Conservation (phyloP, 2,329 filamentous ascomycete species). For the Colletotrichum limetticola region DNA sequence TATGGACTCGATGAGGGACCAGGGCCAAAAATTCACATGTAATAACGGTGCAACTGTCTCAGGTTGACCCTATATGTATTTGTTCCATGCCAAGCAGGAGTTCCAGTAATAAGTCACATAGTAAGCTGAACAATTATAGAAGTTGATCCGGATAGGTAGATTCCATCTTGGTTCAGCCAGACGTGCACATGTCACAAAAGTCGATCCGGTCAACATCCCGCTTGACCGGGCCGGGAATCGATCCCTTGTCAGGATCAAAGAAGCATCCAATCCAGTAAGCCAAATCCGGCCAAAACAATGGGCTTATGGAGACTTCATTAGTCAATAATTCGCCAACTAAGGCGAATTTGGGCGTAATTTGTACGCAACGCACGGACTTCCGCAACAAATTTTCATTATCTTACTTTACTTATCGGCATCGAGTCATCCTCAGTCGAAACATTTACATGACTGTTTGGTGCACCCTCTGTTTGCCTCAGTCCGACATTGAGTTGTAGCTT, state of each 20-base stretch:
- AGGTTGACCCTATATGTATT: too few species aligned
- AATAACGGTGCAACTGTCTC: too few species aligned
- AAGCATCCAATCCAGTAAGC: neutral
- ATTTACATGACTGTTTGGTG: neutral
- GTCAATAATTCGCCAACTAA: neutral
- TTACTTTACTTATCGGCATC: neutral
- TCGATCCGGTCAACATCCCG: neutral
- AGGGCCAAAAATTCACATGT: too few species aligned
- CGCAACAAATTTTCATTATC: conserved; percentile 5
- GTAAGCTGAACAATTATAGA: too few species aligned
- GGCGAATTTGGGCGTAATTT: neutral
- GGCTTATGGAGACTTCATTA: neutral
- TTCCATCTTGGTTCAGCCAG: neutral
- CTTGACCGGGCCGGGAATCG: neutral
- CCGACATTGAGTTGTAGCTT: neutral
- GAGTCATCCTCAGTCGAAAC: neutral
- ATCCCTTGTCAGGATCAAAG: neutral
- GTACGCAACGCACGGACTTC: neutral
- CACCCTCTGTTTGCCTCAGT: neutral
- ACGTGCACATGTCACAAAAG: neutral
- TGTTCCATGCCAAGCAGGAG: too few species aligned
- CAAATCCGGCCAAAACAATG: neutral
- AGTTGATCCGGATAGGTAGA: too few species aligned
- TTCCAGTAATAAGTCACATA: too few species aligned
- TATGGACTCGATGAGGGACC: too few species aligned